Conservation (phyloP, 2,329 filamentous ascomycete species). For the Taxawa tesnikishii region DNA sequence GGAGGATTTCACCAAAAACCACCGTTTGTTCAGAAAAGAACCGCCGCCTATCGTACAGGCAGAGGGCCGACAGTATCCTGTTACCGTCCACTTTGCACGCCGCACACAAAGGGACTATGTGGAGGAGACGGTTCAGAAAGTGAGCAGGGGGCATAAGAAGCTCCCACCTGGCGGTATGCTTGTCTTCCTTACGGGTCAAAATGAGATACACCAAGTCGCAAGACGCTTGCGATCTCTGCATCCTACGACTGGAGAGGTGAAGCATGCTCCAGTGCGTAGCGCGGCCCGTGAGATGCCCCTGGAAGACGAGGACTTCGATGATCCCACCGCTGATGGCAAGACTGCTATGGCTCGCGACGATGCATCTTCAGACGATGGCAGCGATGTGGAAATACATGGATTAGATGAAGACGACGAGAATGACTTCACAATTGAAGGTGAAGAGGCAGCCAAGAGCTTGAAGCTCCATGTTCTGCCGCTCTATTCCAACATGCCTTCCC, state of each 20-base stretch:
- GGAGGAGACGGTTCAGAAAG: constrained; percentile 79
- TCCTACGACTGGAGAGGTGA: constrained; percentile 35
- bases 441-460: constrained; percentile 42
- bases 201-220: constrained; percentile 76
- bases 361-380: constrained; percentile 25
- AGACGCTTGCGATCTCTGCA: constrained; percentile 64
- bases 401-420: constrained; percentile 40
- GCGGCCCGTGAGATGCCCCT: constrained; percentile 57
- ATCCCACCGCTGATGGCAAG: constrained; percentile 43
- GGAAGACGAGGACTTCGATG: constrained; percentile 77
- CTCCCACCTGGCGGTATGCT: constrained; percentile 83
- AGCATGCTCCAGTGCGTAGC: constrained; percentile 57
- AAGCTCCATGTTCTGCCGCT: constrained; percentile 85
- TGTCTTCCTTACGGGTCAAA: constrained; percentile 87
- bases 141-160: constrained; percentile 77
- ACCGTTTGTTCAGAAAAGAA: constrained; percentile 57
- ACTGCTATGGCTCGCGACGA: constrained; percentile 27
- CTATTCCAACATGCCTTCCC: constrained; percentile 83
- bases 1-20: constrained; percentile 79
- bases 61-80: constrained; percentile 82
- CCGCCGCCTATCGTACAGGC: constrained; percentile 78
- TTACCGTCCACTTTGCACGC: constrained; percentile 79
- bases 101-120: constrained; percentile 78
- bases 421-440: constrained; percentile 34
- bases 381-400: constrained; percentile 49